Base-by-base conservation (phyloP, 805 yeast genomes). In the Debaryomyces maramus region DNA sequence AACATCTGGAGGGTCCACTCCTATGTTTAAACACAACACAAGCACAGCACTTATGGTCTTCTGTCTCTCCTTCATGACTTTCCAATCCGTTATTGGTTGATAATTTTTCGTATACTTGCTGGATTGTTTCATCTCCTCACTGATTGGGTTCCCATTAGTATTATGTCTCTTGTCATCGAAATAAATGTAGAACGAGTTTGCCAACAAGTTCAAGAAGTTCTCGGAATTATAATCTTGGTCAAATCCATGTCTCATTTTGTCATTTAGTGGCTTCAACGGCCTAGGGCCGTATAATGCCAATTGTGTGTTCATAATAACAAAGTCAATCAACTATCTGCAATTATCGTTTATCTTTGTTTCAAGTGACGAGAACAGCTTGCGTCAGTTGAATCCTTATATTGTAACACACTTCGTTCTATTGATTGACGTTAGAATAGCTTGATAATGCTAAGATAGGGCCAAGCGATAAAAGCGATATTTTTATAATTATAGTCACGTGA, bases 1-100 rank as follows among this genome's bases (percentile, higher is more conserved):
- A 19, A 90, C 81, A 62, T 93, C 99, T 0, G 99, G 99, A 2
- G 99, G 99, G 51, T 91, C 98, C 1, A 93, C 97, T 6, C 98
- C 97, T 18, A 91, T 63, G 56, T 93, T 93, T 27, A 93, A 69
- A 61, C 99, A 93, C 35, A 93, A 67, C 36, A 93, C 89, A 6
- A 93, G 69, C 11, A 96, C 97, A 0, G 97, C 99, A 39, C 87
- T 83, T 9, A 90, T 88, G 1, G 99, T 93, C 57, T 90, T 86
- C 55, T 86, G 96, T 32, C 97, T 78, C 50, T 89, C 96, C 45
- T 84, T 81, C 75, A 88, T 85, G 21, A 83, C 77, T 48, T 95
- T 85, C 99, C 99, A 93, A 56, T 91, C 97, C 2, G 80, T 63
- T 3, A 86, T 83, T 3, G 88, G 84, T 56, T 84, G 87, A 58